phyloP scores from a whole-genome alignment of 148 eudicot species.

The Diospyros lotus region DNA sequence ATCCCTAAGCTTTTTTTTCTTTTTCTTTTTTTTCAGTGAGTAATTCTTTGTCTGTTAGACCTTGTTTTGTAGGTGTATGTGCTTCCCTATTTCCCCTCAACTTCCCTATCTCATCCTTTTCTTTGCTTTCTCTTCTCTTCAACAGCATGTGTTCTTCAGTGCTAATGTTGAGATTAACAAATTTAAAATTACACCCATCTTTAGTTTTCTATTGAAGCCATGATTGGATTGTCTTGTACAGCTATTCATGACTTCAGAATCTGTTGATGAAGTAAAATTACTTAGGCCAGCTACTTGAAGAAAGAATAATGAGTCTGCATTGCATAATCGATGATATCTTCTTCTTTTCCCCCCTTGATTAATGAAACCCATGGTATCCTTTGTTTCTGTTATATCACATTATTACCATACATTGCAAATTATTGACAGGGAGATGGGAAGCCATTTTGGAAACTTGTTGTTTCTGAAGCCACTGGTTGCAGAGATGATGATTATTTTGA shows the following conservation, averaged over 20 bases:
- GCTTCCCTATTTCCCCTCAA: too few relatives aligned
- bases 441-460: slow-evolving; percentile 94
- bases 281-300: neutral
- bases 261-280: neutral
- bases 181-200: neutral
- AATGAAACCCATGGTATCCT: too few relatives aligned
- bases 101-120: too few relatives aligned
- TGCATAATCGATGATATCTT: neutral
- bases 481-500: slow-evolving; percentile 67
- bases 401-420: neutral
- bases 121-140: neutral
- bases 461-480: slow-evolving; percentile 95
- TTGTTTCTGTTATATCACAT: neutral
- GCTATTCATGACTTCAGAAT: neutral
- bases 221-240: neutral
- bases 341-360: too few relatives aligned
- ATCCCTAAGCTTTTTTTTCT: too few relatives aligned
- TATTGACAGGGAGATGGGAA: slow-evolving; percentile 79
- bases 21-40: too few relatives aligned
- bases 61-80: too few relatives aligned
- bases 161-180: neutral
- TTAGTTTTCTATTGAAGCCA: neutral
- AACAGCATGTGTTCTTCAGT: neutral
- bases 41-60: too few relatives aligned
- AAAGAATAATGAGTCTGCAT: neutral